phyloP scores from a whole-genome alignment of 2,329 filamentous ascomycete species.

The Aspergillus melleus region DNA sequence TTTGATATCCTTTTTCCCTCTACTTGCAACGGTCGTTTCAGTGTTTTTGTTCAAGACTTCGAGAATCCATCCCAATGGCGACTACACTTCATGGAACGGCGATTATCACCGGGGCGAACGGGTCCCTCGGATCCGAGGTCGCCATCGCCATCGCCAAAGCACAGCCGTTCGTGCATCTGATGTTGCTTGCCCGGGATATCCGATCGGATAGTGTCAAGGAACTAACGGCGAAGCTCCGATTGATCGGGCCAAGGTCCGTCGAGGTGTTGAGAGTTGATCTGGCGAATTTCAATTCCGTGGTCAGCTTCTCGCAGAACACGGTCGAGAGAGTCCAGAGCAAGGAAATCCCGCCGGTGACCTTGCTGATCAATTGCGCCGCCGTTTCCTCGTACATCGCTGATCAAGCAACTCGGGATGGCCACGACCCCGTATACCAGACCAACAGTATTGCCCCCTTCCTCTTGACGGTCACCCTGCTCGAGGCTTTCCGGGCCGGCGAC shows the following conservation, averaged over 20 bases:
- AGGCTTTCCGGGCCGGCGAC: slow-evolving; percentile 37
- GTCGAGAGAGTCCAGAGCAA: slow-evolving; percentile 33
- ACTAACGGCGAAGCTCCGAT: slow-evolving; percentile 28
- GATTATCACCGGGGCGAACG: slow-evolving; percentile 40
- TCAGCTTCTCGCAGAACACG: slow-evolving; percentile 31
- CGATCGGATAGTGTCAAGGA: slow-evolving; percentile 29
- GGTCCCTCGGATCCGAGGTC: slow-evolving; percentile 36
- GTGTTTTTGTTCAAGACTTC: background rate
- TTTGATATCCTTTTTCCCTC: slow-evolving; percentile 1
- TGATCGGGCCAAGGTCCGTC: slow-evolving; percentile 36
- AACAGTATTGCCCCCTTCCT: slow-evolving; percentile 40
- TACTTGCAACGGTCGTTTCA: background rate
- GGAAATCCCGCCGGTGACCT: slow-evolving; percentile 37
- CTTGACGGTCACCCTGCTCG: slow-evolving; percentile 36
- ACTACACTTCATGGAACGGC: slow-evolving; percentile 37
- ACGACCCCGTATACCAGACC: slow-evolving; percentile 38
- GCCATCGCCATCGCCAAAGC: slow-evolving; percentile 36
- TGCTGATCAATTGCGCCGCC: slow-evolving; percentile 36
- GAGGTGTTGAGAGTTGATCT: slow-evolving; percentile 34
- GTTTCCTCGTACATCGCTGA: slow-evolving; percentile 34
- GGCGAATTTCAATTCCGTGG: slow-evolving; percentile 33
- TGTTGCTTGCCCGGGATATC: slow-evolving; percentile 33
- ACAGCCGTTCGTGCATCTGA: slow-evolving; percentile 37
- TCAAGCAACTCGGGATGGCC: slow-evolving; percentile 32
- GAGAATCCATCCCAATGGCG: slow-evolving; percentile 23